Percentiles rank a stretch among this genome's conserved stretches.
These are phyloP conservation scores for Sugiyamaella boreocaroliniensis DNA, from an alignment of 805 yeast species.

Conservation along the genomic window DNA sequence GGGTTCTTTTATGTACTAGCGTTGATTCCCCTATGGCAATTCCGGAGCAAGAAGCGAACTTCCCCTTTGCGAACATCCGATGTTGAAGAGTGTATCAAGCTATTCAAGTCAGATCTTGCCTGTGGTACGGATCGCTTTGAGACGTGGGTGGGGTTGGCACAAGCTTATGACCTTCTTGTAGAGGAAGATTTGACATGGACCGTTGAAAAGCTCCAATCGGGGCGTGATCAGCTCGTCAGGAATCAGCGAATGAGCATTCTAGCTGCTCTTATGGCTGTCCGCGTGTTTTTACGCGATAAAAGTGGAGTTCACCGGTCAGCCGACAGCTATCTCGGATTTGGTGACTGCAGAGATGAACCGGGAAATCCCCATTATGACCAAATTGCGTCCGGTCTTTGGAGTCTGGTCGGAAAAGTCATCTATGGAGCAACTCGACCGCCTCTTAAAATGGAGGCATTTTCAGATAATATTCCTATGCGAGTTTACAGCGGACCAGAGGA, in stretches of 20 bases:
- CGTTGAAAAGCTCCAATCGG: constrained; percentile 65
- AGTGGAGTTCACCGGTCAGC: neutral
- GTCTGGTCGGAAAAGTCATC: constrained; percentile 50
- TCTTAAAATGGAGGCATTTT: constrained; percentile 42
- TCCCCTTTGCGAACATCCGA: constrained; percentile 81
- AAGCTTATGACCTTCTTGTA: constrained; percentile 66
- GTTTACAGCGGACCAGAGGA: constrained; percentile 27
- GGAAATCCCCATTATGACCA: constrained; percentile 27
- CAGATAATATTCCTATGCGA: constrained; percentile 43
- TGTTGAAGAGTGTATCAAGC: constrained; percentile 61
- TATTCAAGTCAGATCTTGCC: constrained; percentile 59
- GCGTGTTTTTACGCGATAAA: constrained; percentile 28
- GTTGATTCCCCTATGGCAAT: constrained; percentile 58
- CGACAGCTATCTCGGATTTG: neutral
- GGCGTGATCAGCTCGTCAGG: constrained; percentile 51
- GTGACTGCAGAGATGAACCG: constrained; percentile 1
- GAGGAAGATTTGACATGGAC: constrained; percentile 94
- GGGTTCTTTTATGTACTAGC: constrained; percentile 73
- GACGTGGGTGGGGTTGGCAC: constrained; percentile 80
- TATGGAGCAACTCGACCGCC: constrained; percentile 34
- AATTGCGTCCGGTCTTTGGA: constrained; percentile 42
- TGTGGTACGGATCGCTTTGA: constrained; percentile 67
- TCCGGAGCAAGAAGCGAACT: constrained; percentile 62
- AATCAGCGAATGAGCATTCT: constrained; percentile 63
- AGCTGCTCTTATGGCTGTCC: constrained; percentile 70